These are phyloP conservation scores for Phaffia australis DNA, from an alignment of 768 basidiomycete genomes.

Conservation along the genomic window DNA sequence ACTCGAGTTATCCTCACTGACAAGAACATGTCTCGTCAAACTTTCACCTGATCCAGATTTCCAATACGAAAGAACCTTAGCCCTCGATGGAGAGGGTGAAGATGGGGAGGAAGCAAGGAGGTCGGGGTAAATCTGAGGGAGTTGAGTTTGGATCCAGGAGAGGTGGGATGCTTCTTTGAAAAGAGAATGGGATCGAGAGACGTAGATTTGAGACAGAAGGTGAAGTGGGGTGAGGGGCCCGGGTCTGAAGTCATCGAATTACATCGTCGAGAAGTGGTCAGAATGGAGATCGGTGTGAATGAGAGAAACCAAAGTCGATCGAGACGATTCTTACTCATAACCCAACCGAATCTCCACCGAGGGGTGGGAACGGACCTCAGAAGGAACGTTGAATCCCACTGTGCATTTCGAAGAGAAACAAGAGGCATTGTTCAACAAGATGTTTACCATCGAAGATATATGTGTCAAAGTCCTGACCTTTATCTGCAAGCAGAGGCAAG, in stretches of 20 bases:
- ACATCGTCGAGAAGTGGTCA: constrained; percentile 33
- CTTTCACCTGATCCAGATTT: constrained; percentile 26
- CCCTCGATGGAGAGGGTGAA: constrained; percentile 39
- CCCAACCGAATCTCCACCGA: constrained; percentile 64
- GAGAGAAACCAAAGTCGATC: background rate
- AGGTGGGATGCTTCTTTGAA: constrained; percentile 66
- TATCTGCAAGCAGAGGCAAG: constrained; percentile 72
- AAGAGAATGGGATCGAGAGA: constrained; percentile 57
- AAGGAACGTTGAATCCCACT: constrained; percentile 55
- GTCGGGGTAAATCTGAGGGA: constrained; percentile 41
- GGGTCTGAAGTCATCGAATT: background rate
- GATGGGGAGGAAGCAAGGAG: constrained; percentile 27
- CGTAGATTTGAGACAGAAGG: constrained; percentile 80
- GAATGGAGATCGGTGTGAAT: constrained; percentile 20
- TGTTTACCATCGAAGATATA: background rate
- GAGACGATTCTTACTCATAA: constrained; percentile 44
- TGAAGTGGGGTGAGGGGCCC: constrained; percentile 44
- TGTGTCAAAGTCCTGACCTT: constrained; percentile 35
- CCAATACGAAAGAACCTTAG: constrained; percentile 29
- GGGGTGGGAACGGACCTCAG: constrained; percentile 49
- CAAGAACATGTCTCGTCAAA: constrained; percentile 55
- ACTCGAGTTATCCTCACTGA: constrained; percentile 41
- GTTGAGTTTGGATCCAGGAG: constrained; percentile 60
- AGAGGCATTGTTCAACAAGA: background rate
- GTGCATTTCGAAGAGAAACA: background rate